Evolutionary conservation across 805 yeast species (phyloP).

Genomic region (Candida ovalis): DNA sequence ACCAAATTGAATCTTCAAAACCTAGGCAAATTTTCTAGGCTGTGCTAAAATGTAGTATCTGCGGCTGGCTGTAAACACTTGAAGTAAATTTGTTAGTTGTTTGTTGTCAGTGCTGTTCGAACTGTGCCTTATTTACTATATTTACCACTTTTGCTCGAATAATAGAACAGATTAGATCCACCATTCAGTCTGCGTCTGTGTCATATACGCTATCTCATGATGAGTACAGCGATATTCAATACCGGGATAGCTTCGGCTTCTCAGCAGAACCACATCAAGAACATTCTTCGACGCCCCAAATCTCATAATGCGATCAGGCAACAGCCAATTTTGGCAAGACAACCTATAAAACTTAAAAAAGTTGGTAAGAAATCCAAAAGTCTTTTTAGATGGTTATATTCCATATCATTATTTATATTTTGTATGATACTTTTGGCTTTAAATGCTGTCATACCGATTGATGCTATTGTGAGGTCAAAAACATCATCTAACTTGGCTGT

Average conservation of each 20-base stretch:
- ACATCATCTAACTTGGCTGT: constrained; percentile 58
- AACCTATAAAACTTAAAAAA: constrained; percentile 10
- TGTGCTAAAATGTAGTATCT: not conserved
- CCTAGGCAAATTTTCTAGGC: too few relatives aligned
- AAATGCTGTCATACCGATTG: constrained; percentile 72
- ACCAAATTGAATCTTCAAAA: too few relatives aligned
- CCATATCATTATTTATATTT: constrained; percentile 39
- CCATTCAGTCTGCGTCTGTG: too few relatives aligned
- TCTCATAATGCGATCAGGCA: constrained; percentile 1
- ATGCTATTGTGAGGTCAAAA: constrained; percentile 61
- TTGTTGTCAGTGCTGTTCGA: too few relatives aligned
- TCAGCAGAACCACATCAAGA: not conserved
- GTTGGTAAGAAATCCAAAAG: constrained; percentile 20
- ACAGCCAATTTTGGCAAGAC: constrained; percentile 10
- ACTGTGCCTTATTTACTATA: too few relatives aligned
- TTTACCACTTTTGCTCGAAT: too few relatives aligned
- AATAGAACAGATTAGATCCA: too few relatives aligned
- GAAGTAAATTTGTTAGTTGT: too few relatives aligned
- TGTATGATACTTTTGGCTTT: constrained; percentile 49
- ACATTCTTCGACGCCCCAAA: constrained; percentile 9
- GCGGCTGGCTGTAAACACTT: not conserved
- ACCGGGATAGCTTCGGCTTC: not conserved
- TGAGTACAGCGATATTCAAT: not conserved
- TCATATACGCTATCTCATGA: too few relatives aligned
- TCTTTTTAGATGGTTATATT: constrained; percentile 39